Evolutionary conservation across 2,329 filamentous ascomycete genomes (phyloP), one percentile per base, ranked within the genome.

Genomic region (Ascochyta lentis): DNA sequence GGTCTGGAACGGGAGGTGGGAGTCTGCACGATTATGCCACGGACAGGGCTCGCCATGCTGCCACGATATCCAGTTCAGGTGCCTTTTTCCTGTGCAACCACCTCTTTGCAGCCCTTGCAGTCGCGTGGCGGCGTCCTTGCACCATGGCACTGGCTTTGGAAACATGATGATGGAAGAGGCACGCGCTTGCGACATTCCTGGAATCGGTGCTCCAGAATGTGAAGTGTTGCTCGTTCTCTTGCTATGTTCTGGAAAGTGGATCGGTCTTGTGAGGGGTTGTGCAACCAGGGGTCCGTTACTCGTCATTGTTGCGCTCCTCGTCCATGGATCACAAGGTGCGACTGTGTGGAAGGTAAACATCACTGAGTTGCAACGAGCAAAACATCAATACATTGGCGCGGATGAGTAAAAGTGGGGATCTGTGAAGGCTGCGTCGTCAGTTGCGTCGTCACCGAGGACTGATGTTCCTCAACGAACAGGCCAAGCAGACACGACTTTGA

Each of bases 81-180:
- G 34, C 48, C 48, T 56, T 56, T 51, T 56, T 48, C 39, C 29
- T 57, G 54, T 57, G 44, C 44, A 22, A 57, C 54, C 48, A 31
- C 22, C 34, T 43, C 44, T 47, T 44, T 23, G 49, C 49, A 48
- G 48, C 54, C 54, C 54, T 57, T 57, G 44, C 54, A 52, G 48
- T 57, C 54, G 48, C 54, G 54, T 57, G 54, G 54, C 54, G 54
- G 44, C 49, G 31, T 57, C 54, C 49, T 57, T 57, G 49, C 54
- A 53, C 54, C 49, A 40, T 53, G 49, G 38, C 44, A 49, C 29
- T 45, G 43, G 29, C 22, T 24, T 37, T 45, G 9, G 34, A 52
- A 37, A 52, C 54, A 49, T 52, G 26, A 53, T 45, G 39, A 57
- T 49, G 49, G 48, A 52, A 52, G 47, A 56, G 53, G 53, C 53